phyloP scores from a whole-genome alignment of 179 eudicot genomes.

The Gypsophila paniculata region DNA sequence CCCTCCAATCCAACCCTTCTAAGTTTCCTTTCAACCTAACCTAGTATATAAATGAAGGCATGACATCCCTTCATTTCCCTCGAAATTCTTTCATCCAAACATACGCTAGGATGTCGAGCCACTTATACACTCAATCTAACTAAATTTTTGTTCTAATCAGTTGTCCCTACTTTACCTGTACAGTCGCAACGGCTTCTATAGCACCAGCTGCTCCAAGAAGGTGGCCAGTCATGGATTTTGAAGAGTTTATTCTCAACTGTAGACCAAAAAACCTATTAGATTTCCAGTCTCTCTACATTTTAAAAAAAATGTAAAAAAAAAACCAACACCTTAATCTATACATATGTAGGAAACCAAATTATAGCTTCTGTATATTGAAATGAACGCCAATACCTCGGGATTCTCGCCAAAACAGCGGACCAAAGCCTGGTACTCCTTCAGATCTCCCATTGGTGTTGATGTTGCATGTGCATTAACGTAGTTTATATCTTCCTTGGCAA shows the following conservation, averaged over 20 bases:
- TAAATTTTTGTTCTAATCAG: not conserved
- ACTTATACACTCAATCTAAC: not conserved
- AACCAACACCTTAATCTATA: too few species aligned
- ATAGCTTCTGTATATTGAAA: too few species aligned
- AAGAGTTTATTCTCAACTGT: slow-evolving; percentile 81
- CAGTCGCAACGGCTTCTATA: slow-evolving; percentile 93
- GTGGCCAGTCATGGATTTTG: slow-evolving; percentile 95
- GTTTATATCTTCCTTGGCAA: slow-evolving; percentile 83
- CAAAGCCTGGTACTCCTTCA: slow-evolving; percentile 88
- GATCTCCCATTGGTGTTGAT: slow-evolving; percentile 84
- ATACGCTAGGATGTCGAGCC: not conserved
- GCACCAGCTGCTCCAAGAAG: slow-evolving; percentile 97
- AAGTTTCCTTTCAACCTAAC: not conserved
- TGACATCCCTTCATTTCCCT: not conserved
- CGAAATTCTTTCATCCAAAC: too few species aligned
- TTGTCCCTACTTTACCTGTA: slow-evolving; percentile 52
- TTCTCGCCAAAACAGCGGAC: slow-evolving; percentile 78
- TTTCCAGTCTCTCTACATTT: too few species aligned
- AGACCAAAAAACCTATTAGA: slow-evolving; percentile 17
- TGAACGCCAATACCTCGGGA: slow-evolving; percentile 49
- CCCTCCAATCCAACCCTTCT: not conserved
- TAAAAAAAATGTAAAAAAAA: too few species aligned
- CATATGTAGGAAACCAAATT: too few species aligned
- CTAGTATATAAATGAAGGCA: too few species aligned
- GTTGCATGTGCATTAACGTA: slow-evolving; percentile 97